phyloP scores from a whole-genome alignment of 352 stramenopile genomes.

The Albugo laibachii region DNA sequence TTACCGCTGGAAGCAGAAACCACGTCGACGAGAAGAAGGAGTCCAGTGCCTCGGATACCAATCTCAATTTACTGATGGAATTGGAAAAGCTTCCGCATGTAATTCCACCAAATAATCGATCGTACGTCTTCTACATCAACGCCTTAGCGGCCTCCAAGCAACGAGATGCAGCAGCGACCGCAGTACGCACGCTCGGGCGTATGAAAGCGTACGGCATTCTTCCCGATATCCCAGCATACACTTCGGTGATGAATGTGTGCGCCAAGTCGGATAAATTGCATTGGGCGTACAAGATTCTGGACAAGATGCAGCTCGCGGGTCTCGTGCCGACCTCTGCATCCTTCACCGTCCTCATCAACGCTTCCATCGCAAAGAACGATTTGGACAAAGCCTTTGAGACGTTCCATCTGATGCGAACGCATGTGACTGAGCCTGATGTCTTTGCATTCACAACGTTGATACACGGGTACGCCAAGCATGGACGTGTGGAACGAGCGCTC shows the following conservation, averaged over 20 bases:
- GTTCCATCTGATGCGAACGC: slow-evolving; percentile 65
- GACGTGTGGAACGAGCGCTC: slow-evolving; percentile 47
- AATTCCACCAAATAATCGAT: slow-evolving; percentile 27
- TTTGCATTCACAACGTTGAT: slow-evolving; percentile 55
- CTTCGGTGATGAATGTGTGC: slow-evolving; percentile 71
- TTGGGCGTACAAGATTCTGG: slow-evolving; percentile 73
- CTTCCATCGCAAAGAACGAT: slow-evolving; percentile 45
- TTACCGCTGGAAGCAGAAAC: not conserved
- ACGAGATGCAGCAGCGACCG: slow-evolving; percentile 10
- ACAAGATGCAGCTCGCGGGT: slow-evolving; percentile 66
- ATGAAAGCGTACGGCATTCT: slow-evolving; percentile 61
- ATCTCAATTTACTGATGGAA: slow-evolving; percentile 15
- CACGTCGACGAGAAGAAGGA: no score
- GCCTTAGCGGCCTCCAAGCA: slow-evolving; percentile 24
- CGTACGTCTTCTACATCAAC: slow-evolving; percentile 64
- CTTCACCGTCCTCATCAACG: slow-evolving; percentile 67
- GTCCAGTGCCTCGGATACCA: slow-evolving; percentile 5
- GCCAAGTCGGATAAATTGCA: slow-evolving; percentile 31
- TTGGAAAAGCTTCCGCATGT: slow-evolving; percentile 28
- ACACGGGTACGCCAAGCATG: slow-evolving; percentile 49
- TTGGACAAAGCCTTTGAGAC: slow-evolving; percentile 69
- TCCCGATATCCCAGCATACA: slow-evolving; percentile 37
- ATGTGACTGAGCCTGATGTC: slow-evolving; percentile 43
- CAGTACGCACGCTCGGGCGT: slow-evolving; percentile 46
- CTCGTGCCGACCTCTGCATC: slow-evolving; percentile 36